Evolutionary conservation across 441 rosid species (phyloP), one percentile per base, ranked within the genome.

Genomic region (Mallotus japonicus): DNA sequence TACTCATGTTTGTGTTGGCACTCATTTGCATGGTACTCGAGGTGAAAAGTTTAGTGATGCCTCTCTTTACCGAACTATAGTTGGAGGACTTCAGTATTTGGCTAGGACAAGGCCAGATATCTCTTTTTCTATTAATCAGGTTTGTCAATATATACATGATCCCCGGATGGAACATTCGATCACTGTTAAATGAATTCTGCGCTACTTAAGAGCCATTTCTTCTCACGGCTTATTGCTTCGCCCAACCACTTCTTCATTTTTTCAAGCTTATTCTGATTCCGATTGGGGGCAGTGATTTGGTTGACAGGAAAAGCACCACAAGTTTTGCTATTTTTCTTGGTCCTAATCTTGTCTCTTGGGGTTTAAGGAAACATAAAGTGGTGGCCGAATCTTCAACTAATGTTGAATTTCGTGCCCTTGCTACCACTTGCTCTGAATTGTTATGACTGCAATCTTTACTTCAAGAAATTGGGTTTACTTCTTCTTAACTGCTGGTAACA

Each of bases 1-100:
- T 3, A 28, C 62, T 58, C 34, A 78, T 82, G 49, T 80, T 81
- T 67, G 47, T 68, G 56, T 8, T 53, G 4, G 11, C 13, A 53
- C 1, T 17, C 56, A 53, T 53, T 11, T 53, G 0, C 3, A 53
- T 12, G 3, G 13, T 53, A 8, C 6, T 42, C 6, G 8, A 42
- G 46, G 46, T 4, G 46, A 42, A 8, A 8, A 4, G 46, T 42
- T 42, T 42, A 8, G 0, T 0, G 46, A 42, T 42, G 7, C 1
- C 3, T 4, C 46, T 4, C 8, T 42, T 5, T 42, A 42, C 8
- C 46, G 3, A 4, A 42, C 2, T 8, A 42, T 3, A 4, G 46
- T 42, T 42, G 3, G 3, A 42, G 46, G 46, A 42, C 8, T 42
- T 4, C 8, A 42, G 46, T 42, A 42, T 42, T 42, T 42, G 46